Conservation (phyloP, 495 filamentous ascomycete genomes). For the Talaromyces nanjingensis region DNA sequence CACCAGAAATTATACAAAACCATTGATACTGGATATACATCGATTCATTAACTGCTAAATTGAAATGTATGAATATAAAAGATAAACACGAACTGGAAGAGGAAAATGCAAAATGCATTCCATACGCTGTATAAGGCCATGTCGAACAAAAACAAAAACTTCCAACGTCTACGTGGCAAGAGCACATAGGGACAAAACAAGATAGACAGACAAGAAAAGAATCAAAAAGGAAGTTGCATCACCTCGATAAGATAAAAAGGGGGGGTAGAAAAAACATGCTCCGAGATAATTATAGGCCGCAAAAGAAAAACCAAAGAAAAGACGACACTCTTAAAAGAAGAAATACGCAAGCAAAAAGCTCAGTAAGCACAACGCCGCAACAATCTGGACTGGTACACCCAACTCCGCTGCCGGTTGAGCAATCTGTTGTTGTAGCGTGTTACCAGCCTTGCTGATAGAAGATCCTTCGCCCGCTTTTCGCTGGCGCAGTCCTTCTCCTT, state of each 20-base stretch:
- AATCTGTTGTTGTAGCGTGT: conserved; percentile 40
- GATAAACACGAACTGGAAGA: neutral
- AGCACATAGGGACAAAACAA: neutral
- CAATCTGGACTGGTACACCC: conserved; percentile 82
- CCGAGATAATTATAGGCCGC: conserved; percentile 8
- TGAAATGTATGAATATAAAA: neutral
- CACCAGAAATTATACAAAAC: neutral
- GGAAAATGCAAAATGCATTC: neutral
- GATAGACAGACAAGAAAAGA: neutral
- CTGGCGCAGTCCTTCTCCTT: conserved; percentile 29
- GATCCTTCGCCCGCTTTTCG: neutral
- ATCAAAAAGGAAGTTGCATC: neutral
- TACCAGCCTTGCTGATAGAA: conserved; percentile 32
- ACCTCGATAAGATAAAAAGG: neutral
- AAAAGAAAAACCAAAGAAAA: conserved; percentile 16
- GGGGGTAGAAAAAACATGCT: neutral
- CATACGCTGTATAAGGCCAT: neutral
- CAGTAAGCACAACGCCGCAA: conserved; percentile 74
- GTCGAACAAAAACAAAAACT: neutral
- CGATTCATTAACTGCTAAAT: conserved; percentile 1
- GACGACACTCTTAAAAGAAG: conserved; percentile 62
- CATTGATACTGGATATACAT: neutral
- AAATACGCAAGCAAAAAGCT: conserved; percentile 92
- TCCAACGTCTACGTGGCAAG: neutral
- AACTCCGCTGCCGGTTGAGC: conserved; percentile 41